Conservation (phyloP, 176 grass and related monocot genomes). For the Pharus latifolius region DNA sequence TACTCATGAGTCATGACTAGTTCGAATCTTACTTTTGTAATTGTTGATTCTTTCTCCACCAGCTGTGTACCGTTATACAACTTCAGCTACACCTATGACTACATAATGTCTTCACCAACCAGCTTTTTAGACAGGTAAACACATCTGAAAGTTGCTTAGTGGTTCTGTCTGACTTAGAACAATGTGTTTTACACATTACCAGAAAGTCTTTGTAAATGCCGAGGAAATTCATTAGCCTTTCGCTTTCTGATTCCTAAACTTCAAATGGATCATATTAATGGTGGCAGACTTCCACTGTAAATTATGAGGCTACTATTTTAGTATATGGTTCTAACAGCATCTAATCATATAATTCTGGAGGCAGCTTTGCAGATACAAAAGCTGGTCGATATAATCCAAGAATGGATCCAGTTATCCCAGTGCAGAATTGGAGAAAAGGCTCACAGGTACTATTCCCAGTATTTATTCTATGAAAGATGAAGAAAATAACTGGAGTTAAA, state of each 20-base stretch:
- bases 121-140: constrained; percentile 96
- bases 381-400: constrained; percentile 90
- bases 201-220: neutral
- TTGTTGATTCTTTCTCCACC: constrained; percentile 44
- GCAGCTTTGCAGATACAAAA: constrained; percentile 98
- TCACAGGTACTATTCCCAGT: constrained; percentile 61
- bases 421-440: constrained; percentile 95
- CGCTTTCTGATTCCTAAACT: neutral
- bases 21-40: constrained; percentile 27
- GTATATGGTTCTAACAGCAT: constrained; percentile 1
- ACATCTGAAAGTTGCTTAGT: neutral
- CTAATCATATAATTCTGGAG: constrained; percentile 40
- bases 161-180: constrained; percentile 2
- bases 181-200: too few relatives aligned
- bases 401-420: constrained; percentile 82
- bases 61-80: constrained; percentile 94
- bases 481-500: neutral
- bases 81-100: constrained; percentile 89
- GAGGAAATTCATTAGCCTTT: neutral
- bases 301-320: neutral
- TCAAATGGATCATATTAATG: neutral
- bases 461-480: neutral
- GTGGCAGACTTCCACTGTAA: constrained; percentile 10
- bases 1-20: neutral
- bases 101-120: constrained; percentile 94